These are phyloP conservation scores for Allomyces macrogynus DNA, from an alignment of 192 early-diverging fungal genomes.

Conservation along the genomic window DNA sequence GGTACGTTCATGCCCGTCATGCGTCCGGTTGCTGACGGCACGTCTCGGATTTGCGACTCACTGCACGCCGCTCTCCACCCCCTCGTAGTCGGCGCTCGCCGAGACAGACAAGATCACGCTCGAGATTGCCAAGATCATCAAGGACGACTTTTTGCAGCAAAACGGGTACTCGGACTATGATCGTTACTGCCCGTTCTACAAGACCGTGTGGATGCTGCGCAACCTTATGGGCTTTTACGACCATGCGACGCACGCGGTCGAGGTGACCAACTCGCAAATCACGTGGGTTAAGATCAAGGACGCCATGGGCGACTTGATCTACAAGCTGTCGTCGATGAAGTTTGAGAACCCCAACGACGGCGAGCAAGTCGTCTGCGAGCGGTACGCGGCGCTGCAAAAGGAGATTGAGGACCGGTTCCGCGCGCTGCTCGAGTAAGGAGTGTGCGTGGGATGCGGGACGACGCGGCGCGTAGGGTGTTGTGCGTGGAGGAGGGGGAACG, in stretches of 20 bases:
- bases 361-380: conserved; percentile 62
- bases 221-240: conserved; percentile 97
- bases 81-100: conserved; percentile 40
- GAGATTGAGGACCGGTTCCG: conserved; percentile 95
- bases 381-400: conserved; percentile 73
- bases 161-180: conserved; percentile 98
- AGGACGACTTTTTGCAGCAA: conserved; percentile 99
- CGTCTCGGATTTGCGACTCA: no score
- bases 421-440: conserved; percentile 43
- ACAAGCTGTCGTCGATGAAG: conserved; percentile 98
- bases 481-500: no score
- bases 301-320: conserved; percentile 71
- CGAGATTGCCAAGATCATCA: conserved; percentile 91
- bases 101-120: conserved; percentile 98
- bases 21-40: no score
- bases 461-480: no score
- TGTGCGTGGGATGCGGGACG: no score
- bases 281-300: conserved; percentile 94
- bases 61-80: background rate
- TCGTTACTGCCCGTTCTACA: conserved; percentile 98
- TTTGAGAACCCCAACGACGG: conserved; percentile 98
- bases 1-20: no score
- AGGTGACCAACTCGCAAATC: conserved; percentile 67
- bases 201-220: conserved; percentile 93
- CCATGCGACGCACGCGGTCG: conserved; percentile 82